These are phyloP conservation scores for Nissolia schottii DNA, from an alignment of 306 rosid species.

Conservation along the genomic window DNA sequence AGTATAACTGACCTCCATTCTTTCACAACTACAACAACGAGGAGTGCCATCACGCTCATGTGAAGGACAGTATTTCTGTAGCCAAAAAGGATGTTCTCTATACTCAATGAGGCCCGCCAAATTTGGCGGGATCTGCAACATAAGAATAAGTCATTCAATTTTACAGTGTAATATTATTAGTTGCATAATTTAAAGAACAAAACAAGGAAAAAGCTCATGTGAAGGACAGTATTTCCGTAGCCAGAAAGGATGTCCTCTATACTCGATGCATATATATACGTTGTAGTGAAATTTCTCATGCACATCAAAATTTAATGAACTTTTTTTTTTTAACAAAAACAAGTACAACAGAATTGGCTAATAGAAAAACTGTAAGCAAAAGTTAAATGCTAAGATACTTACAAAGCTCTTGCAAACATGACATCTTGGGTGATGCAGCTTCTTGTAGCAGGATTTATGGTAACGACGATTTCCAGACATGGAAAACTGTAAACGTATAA, in stretches of 20 bases:
- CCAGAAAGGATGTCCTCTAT: slow-evolving; percentile 98
- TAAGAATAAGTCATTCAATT: slow-evolving; percentile 11
- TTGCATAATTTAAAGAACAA: background rate
- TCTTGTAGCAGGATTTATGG: slow-evolving; percentile 90
- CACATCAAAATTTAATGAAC: background rate
- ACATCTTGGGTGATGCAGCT: slow-evolving; percentile 88
- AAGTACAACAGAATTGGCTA: background rate
- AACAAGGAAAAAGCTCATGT: slow-evolving; percentile 61
- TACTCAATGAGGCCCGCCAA: slow-evolving; percentile 87
- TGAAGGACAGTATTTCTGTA: slow-evolving; percentile 88
- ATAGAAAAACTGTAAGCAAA: background rate
- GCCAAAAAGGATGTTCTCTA: slow-evolving; percentile 98
- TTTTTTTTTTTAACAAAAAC: background rate
- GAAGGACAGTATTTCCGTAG: slow-evolving; percentile 88
- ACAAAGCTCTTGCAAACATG: slow-evolving; percentile 88
- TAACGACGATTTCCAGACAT: slow-evolving; percentile 72
- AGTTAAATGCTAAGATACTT: slow-evolving; percentile 33
- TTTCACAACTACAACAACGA: slow-evolving; percentile 98
- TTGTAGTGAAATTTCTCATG: slow-evolving; percentile 6
- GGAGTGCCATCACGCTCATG: slow-evolving; percentile 94
- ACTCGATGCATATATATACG: slow-evolving; percentile 51
- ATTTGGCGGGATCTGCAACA: slow-evolving; percentile 80
- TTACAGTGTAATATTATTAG: background rate
- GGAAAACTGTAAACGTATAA: slow-evolving; percentile 59
- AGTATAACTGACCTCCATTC: slow-evolving; percentile 84